A percentile compares a stretch with the other conserved stretches of the same genome.
These are phyloP conservation scores for Coemansia sp. DNA, from an alignment of 192 early-diverging fungal species.

Conservation along the genomic window DNA sequence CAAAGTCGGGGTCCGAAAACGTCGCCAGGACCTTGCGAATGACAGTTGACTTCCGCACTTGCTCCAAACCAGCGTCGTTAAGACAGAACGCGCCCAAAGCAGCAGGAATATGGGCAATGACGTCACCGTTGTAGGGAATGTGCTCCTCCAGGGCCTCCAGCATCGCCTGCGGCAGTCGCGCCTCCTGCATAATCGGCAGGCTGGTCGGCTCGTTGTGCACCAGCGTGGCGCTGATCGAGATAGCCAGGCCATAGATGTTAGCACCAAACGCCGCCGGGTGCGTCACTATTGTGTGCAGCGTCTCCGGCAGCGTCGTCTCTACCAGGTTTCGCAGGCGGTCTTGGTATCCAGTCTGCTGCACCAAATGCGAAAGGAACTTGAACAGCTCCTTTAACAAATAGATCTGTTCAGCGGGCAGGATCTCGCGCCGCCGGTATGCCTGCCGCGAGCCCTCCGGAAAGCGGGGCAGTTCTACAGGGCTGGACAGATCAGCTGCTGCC, in stretches of 20 bases:
- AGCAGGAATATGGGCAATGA: constrained; percentile 77
- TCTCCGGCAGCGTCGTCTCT: constrained; percentile 80
- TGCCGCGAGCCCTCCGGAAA: constrained; percentile 33
- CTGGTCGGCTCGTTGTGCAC: constrained; percentile 99
- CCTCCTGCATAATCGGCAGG: constrained; percentile 92
- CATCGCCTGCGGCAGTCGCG: constrained; percentile 82
- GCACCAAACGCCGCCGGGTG: constrained; percentile 78
- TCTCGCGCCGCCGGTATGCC: constrained; percentile 52
- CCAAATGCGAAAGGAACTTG: constrained; percentile 90
- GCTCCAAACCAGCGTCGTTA: constrained; percentile 84
- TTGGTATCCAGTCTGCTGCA: constrained; percentile 89
- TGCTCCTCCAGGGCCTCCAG: constrained; percentile 68
- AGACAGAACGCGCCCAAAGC: constrained; percentile 97
- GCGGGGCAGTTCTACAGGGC: constrained; percentile 32
- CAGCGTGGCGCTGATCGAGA: constrained; percentile 93
- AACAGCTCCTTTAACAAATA: constrained; percentile 85
- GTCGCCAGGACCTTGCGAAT: constrained; percentile 73
- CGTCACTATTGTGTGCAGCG: constrained; percentile 74
- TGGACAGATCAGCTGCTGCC: constrained; percentile 37
- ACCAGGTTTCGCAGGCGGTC: constrained; percentile 95
- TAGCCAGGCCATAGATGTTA: constrained; percentile 83
- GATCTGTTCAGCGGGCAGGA: constrained; percentile 71
- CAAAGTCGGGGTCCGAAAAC: constrained; percentile 77
- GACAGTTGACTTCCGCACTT: constrained; percentile 73
- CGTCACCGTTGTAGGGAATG: constrained; percentile 82